Evolutionary conservation across 768 basidiomycete genomes (phyloP).

Genomic region (Tylopilus sp.): DNA sequence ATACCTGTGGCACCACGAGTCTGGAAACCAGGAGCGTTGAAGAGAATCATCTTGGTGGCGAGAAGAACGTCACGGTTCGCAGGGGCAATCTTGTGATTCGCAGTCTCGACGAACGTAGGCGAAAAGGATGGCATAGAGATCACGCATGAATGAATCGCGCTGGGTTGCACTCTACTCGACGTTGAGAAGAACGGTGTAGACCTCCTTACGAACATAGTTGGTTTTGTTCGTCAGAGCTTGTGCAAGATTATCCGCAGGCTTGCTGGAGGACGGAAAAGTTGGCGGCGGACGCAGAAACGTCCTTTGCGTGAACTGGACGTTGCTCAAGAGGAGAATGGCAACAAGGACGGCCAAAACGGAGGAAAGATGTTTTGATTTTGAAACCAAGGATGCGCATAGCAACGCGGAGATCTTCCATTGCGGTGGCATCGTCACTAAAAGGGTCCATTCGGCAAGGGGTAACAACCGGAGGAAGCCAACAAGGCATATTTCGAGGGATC

Average conservation of each 20-base stretch:
- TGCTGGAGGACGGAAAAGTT: conserved; percentile 59
- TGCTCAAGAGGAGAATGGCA: conserved; percentile 78
- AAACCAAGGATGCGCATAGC: conserved; percentile 84
- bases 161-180: conserved; percentile 70
- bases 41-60: conserved; percentile 62
- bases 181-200: conserved; percentile 78
- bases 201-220: conserved; percentile 84
- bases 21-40: conserved; percentile 84
- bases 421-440: conserved; percentile 85
- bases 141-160: conserved; percentile 72
- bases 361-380: conserved; percentile 81
- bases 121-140: conserved; percentile 87
- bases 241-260: conserved; percentile 69
- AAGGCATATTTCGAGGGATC: conserved; percentile 84
- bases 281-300: conserved; percentile 58
- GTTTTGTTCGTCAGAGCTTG: conserved; percentile 82
- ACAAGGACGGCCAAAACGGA: conserved; percentile 80
- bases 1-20: conserved; percentile 63
- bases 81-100: conserved; percentile 73
- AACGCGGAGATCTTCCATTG: conserved; percentile 76
- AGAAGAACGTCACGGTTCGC: conserved; percentile 52
- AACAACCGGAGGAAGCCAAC: conserved; percentile 82
- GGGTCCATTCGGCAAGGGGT: conserved; percentile 81
- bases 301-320: conserved; percentile 69
- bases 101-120: conserved; percentile 85